Percentiles rank a stretch among this genome's conserved stretches.
Conservation (phyloP, 805 yeast genomes). For the Ogataea angusta region DNA sequence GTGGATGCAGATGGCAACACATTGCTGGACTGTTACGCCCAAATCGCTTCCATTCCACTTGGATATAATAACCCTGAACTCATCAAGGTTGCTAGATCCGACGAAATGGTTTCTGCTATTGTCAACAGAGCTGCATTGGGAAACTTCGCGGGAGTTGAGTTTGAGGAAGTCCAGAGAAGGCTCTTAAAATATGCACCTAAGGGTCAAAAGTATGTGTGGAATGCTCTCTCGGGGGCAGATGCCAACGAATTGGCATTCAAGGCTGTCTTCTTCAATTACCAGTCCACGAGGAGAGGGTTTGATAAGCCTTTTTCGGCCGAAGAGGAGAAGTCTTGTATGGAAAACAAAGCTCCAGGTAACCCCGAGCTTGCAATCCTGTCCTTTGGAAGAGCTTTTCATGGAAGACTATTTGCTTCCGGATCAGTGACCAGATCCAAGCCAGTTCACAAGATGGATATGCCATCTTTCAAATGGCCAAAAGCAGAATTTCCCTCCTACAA, state of each 20-base stretch:
- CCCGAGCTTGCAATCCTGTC: slow-evolving; percentile 84
- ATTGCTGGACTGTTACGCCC: slow-evolving; percentile 73
- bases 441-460: slow-evolving; percentile 87
- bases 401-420: slow-evolving; percentile 88
- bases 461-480: slow-evolving; percentile 95
- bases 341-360: slow-evolving; percentile 81
- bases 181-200: slow-evolving; percentile 73
- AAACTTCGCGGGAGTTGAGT: slow-evolving; percentile 71
- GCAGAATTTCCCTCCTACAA: slow-evolving; percentile 80
- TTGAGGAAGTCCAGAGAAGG: slow-evolving; percentile 48
- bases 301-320: slow-evolving; percentile 56
- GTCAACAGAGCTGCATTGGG: slow-evolving; percentile 85
- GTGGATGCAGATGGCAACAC: slow-evolving; percentile 78
- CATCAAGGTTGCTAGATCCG: slow-evolving; percentile 63
- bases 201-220: slow-evolving; percentile 73
- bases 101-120: slow-evolving; percentile 66
- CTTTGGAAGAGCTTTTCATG: slow-evolving; percentile 89
- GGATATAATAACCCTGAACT: slow-evolving; percentile 85
- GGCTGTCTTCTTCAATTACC: slow-evolving; percentile 83
- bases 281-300: slow-evolving; percentile 63
- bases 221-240: slow-evolving; percentile 80
- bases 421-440: slow-evolving; percentile 94
- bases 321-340: slow-evolving; percentile 74
- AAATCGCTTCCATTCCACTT: slow-evolving; percentile 79
- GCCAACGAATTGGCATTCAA: slow-evolving; percentile 88